Conservation (phyloP, 495 filamentous ascomycete genomes). For the Clohesyomyces aquaticus region DNA sequence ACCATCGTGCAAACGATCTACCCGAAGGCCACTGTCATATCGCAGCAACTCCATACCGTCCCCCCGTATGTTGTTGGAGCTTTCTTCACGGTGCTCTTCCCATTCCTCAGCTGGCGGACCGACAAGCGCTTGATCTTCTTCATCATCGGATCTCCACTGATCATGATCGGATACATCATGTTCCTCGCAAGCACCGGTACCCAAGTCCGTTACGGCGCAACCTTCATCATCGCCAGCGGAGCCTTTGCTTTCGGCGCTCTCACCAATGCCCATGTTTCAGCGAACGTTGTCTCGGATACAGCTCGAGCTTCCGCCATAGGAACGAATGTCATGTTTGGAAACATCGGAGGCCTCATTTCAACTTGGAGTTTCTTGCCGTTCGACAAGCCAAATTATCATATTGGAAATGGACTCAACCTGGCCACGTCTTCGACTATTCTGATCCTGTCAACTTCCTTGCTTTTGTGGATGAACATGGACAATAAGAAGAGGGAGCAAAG, state of each 20-base stretch:
- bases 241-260: conserved; percentile 63
- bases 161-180: conserved; percentile 73
- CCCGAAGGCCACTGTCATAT: conserved; percentile 57
- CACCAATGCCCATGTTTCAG: conserved; percentile 66
- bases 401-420: conserved; percentile 76
- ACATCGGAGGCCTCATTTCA: conserved; percentile 70
- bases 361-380: conserved; percentile 71
- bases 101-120: conserved; percentile 61
- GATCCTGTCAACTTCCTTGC: conserved; percentile 51
- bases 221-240: conserved; percentile 67
- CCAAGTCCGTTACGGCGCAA: conserved; percentile 68
- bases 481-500: conserved; percentile 61
- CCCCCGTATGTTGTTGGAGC: conserved; percentile 72
- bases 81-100: conserved; percentile 66
- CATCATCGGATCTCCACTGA: conserved; percentile 55
- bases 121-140: conserved; percentile 58
- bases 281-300: conserved; percentile 73
- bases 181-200: conserved; percentile 62
- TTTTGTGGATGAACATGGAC: conserved; percentile 66
- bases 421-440: conserved; percentile 60
- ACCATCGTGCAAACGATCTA: conserved; percentile 72
- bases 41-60: conserved; percentile 71
- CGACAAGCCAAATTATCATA: conserved; percentile 69
- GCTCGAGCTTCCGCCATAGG: conserved; percentile 67
- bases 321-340: conserved; percentile 71